Base-by-base conservation (phyloP, 306 rosid species). In the Trifolium subterraneum region DNA sequence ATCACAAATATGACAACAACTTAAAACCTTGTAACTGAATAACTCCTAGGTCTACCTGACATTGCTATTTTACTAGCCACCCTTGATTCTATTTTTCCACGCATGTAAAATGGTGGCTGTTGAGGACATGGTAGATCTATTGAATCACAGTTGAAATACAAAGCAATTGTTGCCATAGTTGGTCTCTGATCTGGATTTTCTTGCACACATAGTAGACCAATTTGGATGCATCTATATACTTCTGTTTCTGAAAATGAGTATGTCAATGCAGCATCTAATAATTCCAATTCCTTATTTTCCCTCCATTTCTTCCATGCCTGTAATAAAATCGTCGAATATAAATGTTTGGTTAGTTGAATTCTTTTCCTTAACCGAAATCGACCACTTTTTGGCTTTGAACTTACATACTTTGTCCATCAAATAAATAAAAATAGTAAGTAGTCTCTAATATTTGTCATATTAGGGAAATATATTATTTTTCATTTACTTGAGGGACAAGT, bases 231-330 rank as follows among this genome's bases (percentile, higher is more conserved):
- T 12, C 73, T 64, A 3, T 1, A 64, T 0, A 64, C 64, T 78
- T 78, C 82, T 51, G 33, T 39, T 78, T 78, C 78, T 51, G 73
- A 78, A 31, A 41, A 51, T 2, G 61, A 16, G 59, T 71, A 35
- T 64, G 15, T 20, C 48, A 78, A 51, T 78, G 62, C 36, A 12
- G 72, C 61, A 42, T 78, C 82, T 61, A 78, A 78, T 36, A 71
- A 19, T 52, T 71, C 78, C 35, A 78, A 10, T 19, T 39, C 15
- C 31, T 41, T 71, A 64, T 31, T 39, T 16, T 64, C 68, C 14
- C 48, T 64, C 82, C 82, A 78, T 55, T 63, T 71, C 27, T 78
- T 54, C 82, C 82, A 78, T 13, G 62, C 82, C 82, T 78, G 68
- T 19, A 77, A 68, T 38, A 25, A 52, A 18, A 25, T 70, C 16